Evolutionary conservation across 2,329 filamentous ascomycete genomes (phyloP), one percentile per base, ranked within the genome.

Genomic region (Botrytis byssoidea): DNA sequence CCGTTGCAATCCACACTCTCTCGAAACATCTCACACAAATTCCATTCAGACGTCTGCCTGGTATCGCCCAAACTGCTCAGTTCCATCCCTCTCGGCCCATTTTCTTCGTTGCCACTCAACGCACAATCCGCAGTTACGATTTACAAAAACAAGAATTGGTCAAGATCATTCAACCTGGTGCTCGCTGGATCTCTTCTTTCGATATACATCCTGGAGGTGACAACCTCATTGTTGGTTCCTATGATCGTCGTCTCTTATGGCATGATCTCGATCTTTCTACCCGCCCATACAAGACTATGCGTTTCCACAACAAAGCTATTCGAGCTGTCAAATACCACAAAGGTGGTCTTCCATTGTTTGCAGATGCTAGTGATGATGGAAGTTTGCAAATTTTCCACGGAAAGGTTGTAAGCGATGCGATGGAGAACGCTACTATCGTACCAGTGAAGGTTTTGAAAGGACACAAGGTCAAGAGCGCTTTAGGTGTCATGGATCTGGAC

Each of bases 401-500:
- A 73, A 97, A 95, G 83, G 95, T 98, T 42, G 94, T 97, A 44
- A 94, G 91, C 75, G 96, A 99, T 82, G 86, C 97, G 82, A 93
- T 99, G 89, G 94, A 97, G 85, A 97, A 97, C 80, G 95, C 96
- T 10, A 97, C 92, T 22, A 97, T 99, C 80, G 96, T 98, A 70
- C 96, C 96, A 14, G 88, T 99, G 76, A 99, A 98, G 87, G 94
- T 97, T 80, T 87, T 99, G 67, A 92, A 89, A 80, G 96, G 96
- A 1, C 96, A 99, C 84, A 93, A 92, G 83, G 90, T 98, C 4
- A 92, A 92, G 80, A 92, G 89, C 80, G 92, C 94, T 77, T 84
- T 99, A 74, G 96, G 96, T 77, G 95, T 98, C 25, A 87, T 98
- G 86, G 95, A 97, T 82, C 85, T 99, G 42, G 93, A 97, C 80